These are phyloP conservation scores for Cenchrus americanus DNA, from an alignment of 176 grass and related monocot genomes.

Conservation along the genomic window DNA sequence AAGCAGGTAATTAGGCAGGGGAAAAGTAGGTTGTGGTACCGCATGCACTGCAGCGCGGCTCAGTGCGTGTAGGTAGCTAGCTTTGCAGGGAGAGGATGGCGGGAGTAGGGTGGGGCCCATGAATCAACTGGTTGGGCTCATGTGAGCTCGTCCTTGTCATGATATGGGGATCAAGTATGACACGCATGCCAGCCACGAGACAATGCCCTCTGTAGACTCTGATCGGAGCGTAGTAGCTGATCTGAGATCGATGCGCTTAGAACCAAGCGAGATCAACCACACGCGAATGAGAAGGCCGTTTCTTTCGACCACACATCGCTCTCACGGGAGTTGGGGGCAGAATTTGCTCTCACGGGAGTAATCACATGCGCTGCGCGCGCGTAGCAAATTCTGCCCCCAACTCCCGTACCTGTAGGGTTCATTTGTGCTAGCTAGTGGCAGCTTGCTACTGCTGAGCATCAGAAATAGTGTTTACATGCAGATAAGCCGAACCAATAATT, in stretches of 20 bases:
- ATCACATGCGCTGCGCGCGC: slow-evolving; percentile 17
- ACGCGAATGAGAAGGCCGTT: not conserved
- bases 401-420: slow-evolving; percentile 20
- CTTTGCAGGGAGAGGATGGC: slow-evolving; percentile 5
- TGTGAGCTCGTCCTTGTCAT: slow-evolving; percentile 59
- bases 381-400: not conserved
- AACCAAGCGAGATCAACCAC: slow-evolving; percentile 8
- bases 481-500: not conserved
- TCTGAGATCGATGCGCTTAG: not conserved
- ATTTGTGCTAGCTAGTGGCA: not conserved
- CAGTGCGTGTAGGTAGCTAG: not conserved
- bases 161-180: slow-evolving; percentile 41
- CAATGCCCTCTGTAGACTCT: not conserved
- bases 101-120: slow-evolving; percentile 36
- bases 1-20: slow-evolving; percentile 10
- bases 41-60: slow-evolving; percentile 11
- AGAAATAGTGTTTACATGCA: not conserved
- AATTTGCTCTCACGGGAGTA: too few species aligned
- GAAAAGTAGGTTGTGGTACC: slow-evolving; percentile 10
- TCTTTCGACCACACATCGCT: slow-evolving; percentile 25
- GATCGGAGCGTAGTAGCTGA: not conserved
- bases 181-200: slow-evolving; percentile 4
- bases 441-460: not conserved
- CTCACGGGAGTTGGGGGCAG: too few species aligned
- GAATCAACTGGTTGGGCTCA: slow-evolving; percentile 52